Conservation (phyloP, 768 basidiomycete species). For the Lenzites betulinus region DNA sequence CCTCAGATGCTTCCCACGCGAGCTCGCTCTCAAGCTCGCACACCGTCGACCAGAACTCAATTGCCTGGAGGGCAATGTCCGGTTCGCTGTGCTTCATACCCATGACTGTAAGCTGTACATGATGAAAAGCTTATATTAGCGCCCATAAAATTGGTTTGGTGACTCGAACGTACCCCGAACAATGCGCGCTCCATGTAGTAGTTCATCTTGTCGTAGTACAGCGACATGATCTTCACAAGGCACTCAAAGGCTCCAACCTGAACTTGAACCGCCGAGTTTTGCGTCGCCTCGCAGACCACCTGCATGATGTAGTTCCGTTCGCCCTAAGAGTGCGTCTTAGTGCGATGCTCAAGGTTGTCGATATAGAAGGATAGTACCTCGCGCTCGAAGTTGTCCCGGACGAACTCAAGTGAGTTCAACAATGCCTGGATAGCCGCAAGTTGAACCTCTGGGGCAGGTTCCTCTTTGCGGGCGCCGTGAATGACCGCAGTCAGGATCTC, state of each 20-base stretch:
- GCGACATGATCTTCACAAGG: slow-evolving; percentile 93
- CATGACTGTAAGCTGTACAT: slow-evolving; percentile 81
- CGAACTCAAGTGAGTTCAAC: slow-evolving; percentile 95
- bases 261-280: slow-evolving; percentile 73
- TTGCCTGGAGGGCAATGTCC: slow-evolving; percentile 90
- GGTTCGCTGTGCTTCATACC: slow-evolving; percentile 97
- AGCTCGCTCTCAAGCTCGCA: slow-evolving; percentile 97
- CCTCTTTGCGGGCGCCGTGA: slow-evolving; percentile 96
- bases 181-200: slow-evolving; percentile 99
- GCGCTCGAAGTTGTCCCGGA: slow-evolving; percentile 96
- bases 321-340: slow-evolving; percentile 54
- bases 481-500: slow-evolving; percentile 99
- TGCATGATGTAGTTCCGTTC: slow-evolving; percentile 99
- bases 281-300: slow-evolving; percentile 98
- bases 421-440: slow-evolving; percentile 90
- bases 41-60: slow-evolving; percentile 99
- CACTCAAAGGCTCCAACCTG: slow-evolving; percentile 98
- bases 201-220: slow-evolving; percentile 99
- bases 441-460: slow-evolving; percentile 88
- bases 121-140: slow-evolving; percentile 16
- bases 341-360: not conserved
- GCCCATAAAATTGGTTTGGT: not conserved
- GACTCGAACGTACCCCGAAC: slow-evolving; percentile 76
- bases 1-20: slow-evolving; percentile 89
- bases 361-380: slow-evolving; percentile 56